Conservation (phyloP, 495 filamentous ascomycete genomes). For the Neurospora sp. region DNA sequence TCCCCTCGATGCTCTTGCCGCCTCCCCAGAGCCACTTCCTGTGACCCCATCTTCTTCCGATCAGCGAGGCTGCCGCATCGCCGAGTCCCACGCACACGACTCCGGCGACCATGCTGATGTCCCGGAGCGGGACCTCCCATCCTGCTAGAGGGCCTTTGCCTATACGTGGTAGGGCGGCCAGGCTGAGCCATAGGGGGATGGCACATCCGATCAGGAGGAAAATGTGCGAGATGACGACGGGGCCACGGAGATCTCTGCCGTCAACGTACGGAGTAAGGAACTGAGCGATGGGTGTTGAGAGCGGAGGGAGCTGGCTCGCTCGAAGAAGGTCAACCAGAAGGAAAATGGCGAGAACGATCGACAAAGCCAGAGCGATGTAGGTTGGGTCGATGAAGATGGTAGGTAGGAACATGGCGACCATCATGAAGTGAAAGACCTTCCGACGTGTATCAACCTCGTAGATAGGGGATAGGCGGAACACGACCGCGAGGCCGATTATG, state of each 20-base stretch:
- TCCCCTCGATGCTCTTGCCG: constrained; percentile 90
- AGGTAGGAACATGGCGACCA: constrained; percentile 90
- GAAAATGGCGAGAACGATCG: constrained; percentile 68
- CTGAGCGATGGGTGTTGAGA: constrained; percentile 67
- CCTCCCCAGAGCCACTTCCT: constrained; percentile 95
- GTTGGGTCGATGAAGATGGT: constrained; percentile 75
- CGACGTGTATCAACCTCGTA: constrained; percentile 90
- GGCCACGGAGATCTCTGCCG: constrained; percentile 82
- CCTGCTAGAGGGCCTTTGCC: constrained; percentile 46
- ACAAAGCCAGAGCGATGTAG: constrained; percentile 68
- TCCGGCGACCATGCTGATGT: constrained; percentile 80
- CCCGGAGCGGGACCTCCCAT: constrained; percentile 61
- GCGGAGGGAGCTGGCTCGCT: constrained; percentile 80
- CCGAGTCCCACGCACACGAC: constrained; percentile 92
- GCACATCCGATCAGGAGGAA: constrained; percentile 95
- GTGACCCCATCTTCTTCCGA: constrained; percentile 78
- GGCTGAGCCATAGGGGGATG: constrained; percentile 83
- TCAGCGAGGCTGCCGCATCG: constrained; percentile 86
- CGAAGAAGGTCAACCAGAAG: constrained; percentile 80
- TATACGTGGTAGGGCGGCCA: constrained; percentile 50
- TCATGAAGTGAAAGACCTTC: constrained; percentile 98
- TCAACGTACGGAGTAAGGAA: constrained; percentile 94
- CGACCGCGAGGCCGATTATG: constrained; percentile 55
- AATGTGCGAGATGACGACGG: constrained; percentile 90
- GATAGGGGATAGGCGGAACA: constrained; percentile 59